phyloP scores from a whole-genome alignment of 2,329 filamentous ascomycete species.

The Ophiocordyceps camponoti-saundersi region DNA sequence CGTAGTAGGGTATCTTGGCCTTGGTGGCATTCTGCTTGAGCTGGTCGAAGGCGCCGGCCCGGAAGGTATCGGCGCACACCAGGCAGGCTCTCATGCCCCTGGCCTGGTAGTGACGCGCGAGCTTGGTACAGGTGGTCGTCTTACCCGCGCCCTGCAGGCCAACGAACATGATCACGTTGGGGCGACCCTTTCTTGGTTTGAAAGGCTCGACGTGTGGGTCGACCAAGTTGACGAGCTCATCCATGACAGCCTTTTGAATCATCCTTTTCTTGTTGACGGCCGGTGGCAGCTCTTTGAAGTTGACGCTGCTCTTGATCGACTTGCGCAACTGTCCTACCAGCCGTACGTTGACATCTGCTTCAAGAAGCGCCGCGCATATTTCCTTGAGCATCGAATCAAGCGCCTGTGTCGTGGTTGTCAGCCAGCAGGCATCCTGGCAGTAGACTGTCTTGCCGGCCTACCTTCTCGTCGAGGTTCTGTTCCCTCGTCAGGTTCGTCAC shows the following conservation, averaged over 20 bases:
- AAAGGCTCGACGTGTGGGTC: conserved; percentile 91
- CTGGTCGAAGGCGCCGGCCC: conserved; percentile 95
- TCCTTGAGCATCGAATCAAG: conserved; percentile 98
- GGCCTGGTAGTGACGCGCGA: conserved; percentile 87
- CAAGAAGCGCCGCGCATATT: conserved; percentile 86
- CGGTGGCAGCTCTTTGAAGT: conserved; percentile 83
- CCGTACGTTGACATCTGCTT: conserved; percentile 93
- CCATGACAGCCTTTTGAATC: conserved; percentile 95
- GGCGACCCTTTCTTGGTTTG: conserved; percentile 89
- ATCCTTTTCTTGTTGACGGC: conserved; percentile 96
- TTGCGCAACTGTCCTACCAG: conserved; percentile 84
- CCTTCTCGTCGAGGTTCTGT: conserved; percentile 92
- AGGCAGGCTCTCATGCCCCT: conserved; percentile 84
- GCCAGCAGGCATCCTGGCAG: neutral
- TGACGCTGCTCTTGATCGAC: conserved; percentile 78
- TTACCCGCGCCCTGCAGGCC: conserved; percentile 95
- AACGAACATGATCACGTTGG: conserved; percentile 99
- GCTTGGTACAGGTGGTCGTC: conserved; percentile 94
- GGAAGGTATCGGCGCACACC: conserved; percentile 96
- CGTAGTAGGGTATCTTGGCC: conserved; percentile 97
- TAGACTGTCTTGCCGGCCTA: conserved; percentile 14
- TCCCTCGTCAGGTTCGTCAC: conserved; percentile 86
- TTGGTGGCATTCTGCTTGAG: conserved; percentile 98
- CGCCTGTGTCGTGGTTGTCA: conserved; percentile 33
- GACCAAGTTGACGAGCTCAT: conserved; percentile 88